Evolutionary conservation across 2,329 filamentous ascomycete species (phyloP).

Genomic region (Calonectria henricotiae): DNA sequence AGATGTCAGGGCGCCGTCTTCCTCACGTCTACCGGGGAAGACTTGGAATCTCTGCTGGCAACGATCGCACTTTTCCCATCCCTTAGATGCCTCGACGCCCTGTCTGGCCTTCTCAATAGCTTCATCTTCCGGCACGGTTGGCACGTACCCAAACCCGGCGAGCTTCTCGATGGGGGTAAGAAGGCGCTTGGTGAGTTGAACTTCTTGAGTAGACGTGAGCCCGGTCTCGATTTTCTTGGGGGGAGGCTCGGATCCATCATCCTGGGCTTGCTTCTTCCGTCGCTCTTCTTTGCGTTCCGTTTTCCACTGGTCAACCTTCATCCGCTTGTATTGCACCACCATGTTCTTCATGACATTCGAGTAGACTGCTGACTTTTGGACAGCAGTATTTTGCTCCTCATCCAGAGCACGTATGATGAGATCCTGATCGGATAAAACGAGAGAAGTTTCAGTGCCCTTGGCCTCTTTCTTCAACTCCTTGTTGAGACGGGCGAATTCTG

Average conservation of each 20-base stretch:
- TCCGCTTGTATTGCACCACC: constrained; percentile 83
- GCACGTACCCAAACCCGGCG: constrained; percentile 83
- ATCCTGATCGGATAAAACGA: constrained; percentile 76
- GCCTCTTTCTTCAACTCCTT: constrained; percentile 70
- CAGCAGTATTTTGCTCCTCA: constrained; percentile 84
- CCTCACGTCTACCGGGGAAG: constrained; percentile 86
- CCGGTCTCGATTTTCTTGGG: constrained; percentile 78
- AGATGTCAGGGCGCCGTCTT: constrained; percentile 82
- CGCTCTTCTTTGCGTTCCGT: constrained; percentile 67
- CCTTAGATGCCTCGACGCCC: constrained; percentile 77
- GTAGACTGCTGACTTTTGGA: constrained; percentile 80
- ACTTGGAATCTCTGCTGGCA: constrained; percentile 91
- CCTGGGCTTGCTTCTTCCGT: constrained; percentile 53
- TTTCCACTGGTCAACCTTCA: constrained; percentile 81
- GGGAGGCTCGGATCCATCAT: constrained; percentile 55
- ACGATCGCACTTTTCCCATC: constrained; percentile 92
- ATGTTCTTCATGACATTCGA: constrained; percentile 87
- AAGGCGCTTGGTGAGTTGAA: constrained; percentile 75
- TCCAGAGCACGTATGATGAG: constrained; percentile 80
- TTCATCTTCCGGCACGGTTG: constrained; percentile 74
- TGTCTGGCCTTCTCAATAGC: constrained; percentile 78
- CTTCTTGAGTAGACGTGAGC: constrained; percentile 78
- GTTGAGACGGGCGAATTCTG: constrained; percentile 79
- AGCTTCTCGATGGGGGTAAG: constrained; percentile 77
- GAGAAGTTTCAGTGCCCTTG: constrained; percentile 65